These are phyloP conservation scores for Pseudozyma tsukubaensis DNA, from an alignment of 1,284 basidiomycete species.

Conservation along the genomic window DNA sequence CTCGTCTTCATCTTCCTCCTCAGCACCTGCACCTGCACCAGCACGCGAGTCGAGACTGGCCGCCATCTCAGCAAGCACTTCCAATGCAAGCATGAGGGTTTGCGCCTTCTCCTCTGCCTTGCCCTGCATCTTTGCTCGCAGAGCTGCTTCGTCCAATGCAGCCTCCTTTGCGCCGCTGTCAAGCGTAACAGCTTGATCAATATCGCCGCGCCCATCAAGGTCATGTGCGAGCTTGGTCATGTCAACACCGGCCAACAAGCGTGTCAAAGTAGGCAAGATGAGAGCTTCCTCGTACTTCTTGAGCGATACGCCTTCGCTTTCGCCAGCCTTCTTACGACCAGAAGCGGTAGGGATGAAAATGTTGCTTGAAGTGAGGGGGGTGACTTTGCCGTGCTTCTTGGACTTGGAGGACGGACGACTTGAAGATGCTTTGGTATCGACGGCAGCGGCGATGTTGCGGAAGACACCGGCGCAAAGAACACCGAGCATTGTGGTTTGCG, in stretches of 20 bases:
- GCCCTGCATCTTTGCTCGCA: constrained; percentile 35
- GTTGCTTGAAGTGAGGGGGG: constrained; percentile 22
- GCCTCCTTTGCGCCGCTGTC: constrained; percentile 7
- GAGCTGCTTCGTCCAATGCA: constrained; percentile 21
- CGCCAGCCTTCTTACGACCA: neutral
- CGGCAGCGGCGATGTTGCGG: constrained; percentile 42
- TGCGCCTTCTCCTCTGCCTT: constrained; percentile 55
- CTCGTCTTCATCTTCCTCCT: constrained; percentile 28
- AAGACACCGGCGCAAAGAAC: constrained; percentile 44
- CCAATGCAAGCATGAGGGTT: constrained; percentile 57
- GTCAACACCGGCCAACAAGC: constrained; percentile 24
- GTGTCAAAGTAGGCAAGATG: constrained; percentile 33
- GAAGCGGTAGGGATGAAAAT: constrained; percentile 23
- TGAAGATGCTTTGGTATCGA: constrained; percentile 21
- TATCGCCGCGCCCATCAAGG: constrained; percentile 30
- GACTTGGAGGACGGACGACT: constrained; percentile 6
- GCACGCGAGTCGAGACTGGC: constrained; percentile 30
- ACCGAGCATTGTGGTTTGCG: constrained; percentile 52
- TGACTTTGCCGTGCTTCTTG: constrained; percentile 12
- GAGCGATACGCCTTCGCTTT: constrained; percentile 10
- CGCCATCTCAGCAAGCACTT: constrained; percentile 60
- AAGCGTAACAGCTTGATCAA: constrained; percentile 19
- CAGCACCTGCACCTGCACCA: constrained; percentile 2
- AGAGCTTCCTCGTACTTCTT: constrained; percentile 30
- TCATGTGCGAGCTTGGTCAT: constrained; percentile 39